Evolutionary conservation across 768 basidiomycete genomes (phyloP).

Genomic region (Lyophyllum semitale): DNA sequence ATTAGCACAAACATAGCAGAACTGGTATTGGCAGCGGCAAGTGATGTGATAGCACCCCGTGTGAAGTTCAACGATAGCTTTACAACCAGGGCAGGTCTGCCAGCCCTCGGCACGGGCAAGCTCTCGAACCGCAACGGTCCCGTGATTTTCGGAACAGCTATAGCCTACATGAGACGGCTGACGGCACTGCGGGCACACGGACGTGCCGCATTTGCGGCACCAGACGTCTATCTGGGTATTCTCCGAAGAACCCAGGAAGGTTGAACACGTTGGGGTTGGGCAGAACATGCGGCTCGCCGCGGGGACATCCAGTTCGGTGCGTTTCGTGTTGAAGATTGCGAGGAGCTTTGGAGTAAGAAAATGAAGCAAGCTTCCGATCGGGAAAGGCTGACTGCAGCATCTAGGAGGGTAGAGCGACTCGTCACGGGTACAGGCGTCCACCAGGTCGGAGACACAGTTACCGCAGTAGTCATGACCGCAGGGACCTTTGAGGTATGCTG

Average conservation of each 20-base stretch:
- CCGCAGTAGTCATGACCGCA: constrained; percentile 40
- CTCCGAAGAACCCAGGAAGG: constrained; percentile 38
- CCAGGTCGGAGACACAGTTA: constrained; percentile 32
- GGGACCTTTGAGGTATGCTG: constrained; percentile 24
- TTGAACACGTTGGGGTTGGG: constrained; percentile 39
- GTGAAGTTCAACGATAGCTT: constrained; percentile 54
- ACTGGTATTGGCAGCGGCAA: constrained; percentile 57
- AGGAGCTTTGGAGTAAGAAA: constrained; percentile 5
- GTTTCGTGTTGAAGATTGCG: constrained; percentile 9
- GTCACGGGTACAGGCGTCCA: constrained; percentile 36
- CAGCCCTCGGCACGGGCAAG: constrained; percentile 49
- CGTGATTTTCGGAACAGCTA: constrained; percentile 44
- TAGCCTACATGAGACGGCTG: constrained; percentile 39
- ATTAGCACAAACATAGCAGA: constrained; percentile 66
- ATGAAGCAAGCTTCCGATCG: constrained; percentile 18
- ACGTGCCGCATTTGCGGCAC: constrained; percentile 42
- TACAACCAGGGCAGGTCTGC: constrained; percentile 67
- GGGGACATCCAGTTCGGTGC: constrained; percentile 16
- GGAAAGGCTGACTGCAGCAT: constrained; percentile 36
- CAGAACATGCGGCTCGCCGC: constrained; percentile 19
- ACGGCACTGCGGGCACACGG: constrained; percentile 53
- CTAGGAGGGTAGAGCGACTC: constrained; percentile 41
- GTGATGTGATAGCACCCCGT: constrained; percentile 69
- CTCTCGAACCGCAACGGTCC: constrained; percentile 40
- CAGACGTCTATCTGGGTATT: constrained; percentile 16